These are phyloP conservation scores for Brettanomyces anomalus DNA, from an alignment of 805 yeast species.

Conservation along the genomic window DNA sequence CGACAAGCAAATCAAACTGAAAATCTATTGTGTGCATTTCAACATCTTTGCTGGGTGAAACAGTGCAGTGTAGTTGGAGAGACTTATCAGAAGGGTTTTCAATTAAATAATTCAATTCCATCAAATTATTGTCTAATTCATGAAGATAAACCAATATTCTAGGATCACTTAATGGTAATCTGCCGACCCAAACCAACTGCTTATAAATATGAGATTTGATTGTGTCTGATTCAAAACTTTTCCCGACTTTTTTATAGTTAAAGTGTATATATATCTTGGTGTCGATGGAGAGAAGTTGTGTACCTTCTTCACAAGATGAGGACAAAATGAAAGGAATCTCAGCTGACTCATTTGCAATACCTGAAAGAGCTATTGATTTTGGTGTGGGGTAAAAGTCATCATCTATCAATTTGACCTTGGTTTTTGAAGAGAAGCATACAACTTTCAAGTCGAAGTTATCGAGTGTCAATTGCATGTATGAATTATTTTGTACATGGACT, in stretches of 20 bases:
- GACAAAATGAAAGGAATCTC: constrained; percentile 26
- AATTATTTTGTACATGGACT: constrained; percentile 22
- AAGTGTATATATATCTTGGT: constrained; percentile 13
- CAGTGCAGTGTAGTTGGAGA: constrained; percentile 40
- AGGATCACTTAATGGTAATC: constrained; percentile 61
- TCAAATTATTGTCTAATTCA: constrained; percentile 10
- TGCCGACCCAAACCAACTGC: constrained; percentile 38
- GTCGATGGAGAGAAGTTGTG: constrained; percentile 13
- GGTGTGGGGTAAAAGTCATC: neutral
- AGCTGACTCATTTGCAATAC: constrained; percentile 9
- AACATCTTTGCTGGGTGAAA: constrained; percentile 17
- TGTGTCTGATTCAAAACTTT: neutral
- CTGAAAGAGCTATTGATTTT: neutral
- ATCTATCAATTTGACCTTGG: neutral
- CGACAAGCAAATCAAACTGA: constrained; percentile 37
- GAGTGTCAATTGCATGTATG: constrained; percentile 1
- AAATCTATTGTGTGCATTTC: constrained; percentile 18
- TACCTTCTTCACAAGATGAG: constrained; percentile 12
- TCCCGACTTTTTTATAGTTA: constrained; percentile 9
- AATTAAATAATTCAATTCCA: constrained; percentile 38
- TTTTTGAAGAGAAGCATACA: neutral
- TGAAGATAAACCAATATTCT: constrained; percentile 41
- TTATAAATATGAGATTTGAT: constrained; percentile 21
- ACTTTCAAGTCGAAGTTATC: neutral
- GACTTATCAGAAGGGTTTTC: constrained; percentile 72